Base-by-base conservation (phyloP, 192 early-diverging fungal genomes). In the Dissophora globulifera region DNA sequence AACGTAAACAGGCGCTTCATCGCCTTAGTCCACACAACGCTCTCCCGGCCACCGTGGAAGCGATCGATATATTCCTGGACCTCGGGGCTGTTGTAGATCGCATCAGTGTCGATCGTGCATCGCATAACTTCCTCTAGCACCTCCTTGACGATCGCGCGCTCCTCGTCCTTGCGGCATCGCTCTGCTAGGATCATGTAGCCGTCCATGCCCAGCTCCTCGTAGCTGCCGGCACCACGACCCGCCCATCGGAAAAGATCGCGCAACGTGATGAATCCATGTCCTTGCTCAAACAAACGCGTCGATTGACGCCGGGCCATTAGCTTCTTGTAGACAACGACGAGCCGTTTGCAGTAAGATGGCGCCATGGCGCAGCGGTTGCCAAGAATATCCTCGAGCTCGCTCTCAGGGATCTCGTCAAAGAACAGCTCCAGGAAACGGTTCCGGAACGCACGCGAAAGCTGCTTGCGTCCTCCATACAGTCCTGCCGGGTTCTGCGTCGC, bases 401-500 rank as follows among this genome's bases (percentile, higher is more conserved):
- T 69, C 59, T 94, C 92, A 2, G 98, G 98, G 43, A 99, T 96
- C 72, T 99, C 98, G 64, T 91, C 91, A 78, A 99, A 99, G 67
- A 98, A 93, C 43, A 99, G 82, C 72, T 99, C 98, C 51, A 98
- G 75, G 76, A 99, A 99, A 65, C 98, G 89, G 79, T 98, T 98
- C 16, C 96, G 88, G 89, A 99, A 99, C 0, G 98, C 98, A 11
- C 96, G 85, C 0, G 95, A 97, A 20, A 99, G 85, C 33, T 91
- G 91, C 78, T 99, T 98, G 47, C 98, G 92, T 11, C 98, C 98
- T 55, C 96, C 96, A 78, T 99, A 99, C 26, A 94, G 81, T 7
- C 96, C 96, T n/a, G 98, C 91, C 5, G 98, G 98, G 78, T 99
- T 99, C 79, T 99, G 98, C 20, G 98, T 99, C 25, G 98, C 98